Evolutionary conservation across 75 land plant genomes (phyloP), one percentile per base, ranked within the genome.

Genomic region (Picea glauca): DNA sequence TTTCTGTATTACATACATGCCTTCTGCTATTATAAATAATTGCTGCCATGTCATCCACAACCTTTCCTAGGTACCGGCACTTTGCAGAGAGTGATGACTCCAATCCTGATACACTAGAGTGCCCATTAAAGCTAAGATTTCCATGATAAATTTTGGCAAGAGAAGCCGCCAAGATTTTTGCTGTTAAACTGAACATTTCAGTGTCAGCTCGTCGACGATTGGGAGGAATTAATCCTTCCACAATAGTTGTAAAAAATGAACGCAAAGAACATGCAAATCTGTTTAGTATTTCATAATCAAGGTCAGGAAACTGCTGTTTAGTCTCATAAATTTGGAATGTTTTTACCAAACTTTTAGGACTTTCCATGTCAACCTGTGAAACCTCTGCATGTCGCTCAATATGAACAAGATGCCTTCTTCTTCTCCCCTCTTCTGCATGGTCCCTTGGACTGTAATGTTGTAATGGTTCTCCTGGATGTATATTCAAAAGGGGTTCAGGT

Each of bases 171-270:
- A 83, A 74, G n/a, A 61, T 30, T 63, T 83, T 86, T 43, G 87
- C 85, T 21, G 85, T 57, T 14, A 46, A 61, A n/a, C 85, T 84
- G 57, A 84, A 59, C 15, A 81, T 60, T 40, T 61, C 87, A 79
- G 74, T 60, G 72, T 83, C 85, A 76, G 80, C 85, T 76, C 87
- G 85, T 31, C 85, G 81, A 14, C 87, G 87, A 21, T 79, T 83
- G 8, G 87, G 87, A 43, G 83, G 58, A 65, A 86, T 78, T 84
- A 83, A 79, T 56, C 85, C 81, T 75, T 86, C 83, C 54, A 81
- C 87, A 56, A 86, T 54, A 14, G 87, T 85, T 20, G 80, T 79
- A 77, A 72, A 86, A 3, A 86, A 75, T 26, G 82, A 80, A 35
- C 82, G 85, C 43, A 82, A 85, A 67, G 87, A 79, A 60, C 20